Percentiles rank a stretch among this genome's conserved stretches.
These are phyloP conservation scores for Cyberlindnera maritima DNA, from an alignment of 805 yeast genomes.

Conservation along the genomic window DNA sequence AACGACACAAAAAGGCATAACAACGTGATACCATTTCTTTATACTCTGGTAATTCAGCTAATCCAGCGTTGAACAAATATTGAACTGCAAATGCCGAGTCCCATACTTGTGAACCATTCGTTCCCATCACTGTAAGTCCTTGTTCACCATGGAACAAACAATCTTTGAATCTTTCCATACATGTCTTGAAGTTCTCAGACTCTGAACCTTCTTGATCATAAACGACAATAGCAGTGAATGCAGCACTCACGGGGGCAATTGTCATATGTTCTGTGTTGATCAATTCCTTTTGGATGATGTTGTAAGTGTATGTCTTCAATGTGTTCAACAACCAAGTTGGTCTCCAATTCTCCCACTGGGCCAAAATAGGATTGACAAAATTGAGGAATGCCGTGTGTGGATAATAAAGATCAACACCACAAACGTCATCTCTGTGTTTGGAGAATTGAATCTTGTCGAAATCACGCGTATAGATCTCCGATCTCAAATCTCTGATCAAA, in stretches of 20 bases:
- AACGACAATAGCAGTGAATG: conserved; percentile 74
- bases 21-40: conserved; percentile 61
- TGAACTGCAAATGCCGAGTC: conserved; percentile 91
- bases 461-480: conserved; percentile 71
- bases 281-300: conserved; percentile 69
- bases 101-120: conserved; percentile 98
- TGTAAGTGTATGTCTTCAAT: conserved; percentile 53
- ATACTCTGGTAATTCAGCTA: conserved; percentile 67
- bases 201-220: conserved; percentile 67
- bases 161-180: conserved; percentile 65
- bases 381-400: conserved; percentile 80
- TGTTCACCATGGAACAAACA: conserved; percentile 80
- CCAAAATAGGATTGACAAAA: conserved; percentile 55
- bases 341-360: conserved; percentile 66
- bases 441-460: conserved; percentile 67
- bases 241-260: conserved; percentile 93
- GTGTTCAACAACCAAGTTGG: conserved; percentile 67
- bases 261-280: conserved; percentile 76
- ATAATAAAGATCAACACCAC: conserved; percentile 90
- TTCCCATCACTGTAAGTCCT: conserved; percentile 94
- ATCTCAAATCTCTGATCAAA: conserved; percentile 60
- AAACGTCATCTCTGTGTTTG: conserved; percentile 74
- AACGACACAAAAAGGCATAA: conserved; percentile 67
- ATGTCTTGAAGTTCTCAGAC: conserved; percentile 55
- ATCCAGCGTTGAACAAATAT: conserved; percentile 73